Evolutionary conservation across 495 filamentous ascomycete genomes (phyloP).

Genomic region (Penicillium fimorum): DNA sequence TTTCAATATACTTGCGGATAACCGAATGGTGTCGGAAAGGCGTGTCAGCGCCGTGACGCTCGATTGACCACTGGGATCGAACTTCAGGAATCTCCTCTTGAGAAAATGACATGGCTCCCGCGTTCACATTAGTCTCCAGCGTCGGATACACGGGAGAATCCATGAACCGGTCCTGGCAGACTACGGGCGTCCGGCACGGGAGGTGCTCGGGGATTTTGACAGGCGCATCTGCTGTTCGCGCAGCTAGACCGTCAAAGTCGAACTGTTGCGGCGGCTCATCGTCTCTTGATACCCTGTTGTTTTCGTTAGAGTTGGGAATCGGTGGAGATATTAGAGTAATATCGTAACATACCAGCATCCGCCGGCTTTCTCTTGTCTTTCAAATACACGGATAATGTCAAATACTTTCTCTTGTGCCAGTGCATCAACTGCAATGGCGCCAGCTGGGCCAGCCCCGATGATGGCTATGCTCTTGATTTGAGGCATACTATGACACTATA

Average conservation of each 20-base stretch:
- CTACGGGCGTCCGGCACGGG: slow-evolving; percentile 44
- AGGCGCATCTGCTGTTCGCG: slow-evolving; percentile 49
- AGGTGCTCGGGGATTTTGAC: slow-evolving; percentile 45
- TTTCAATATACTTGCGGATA: slow-evolving; percentile 41
- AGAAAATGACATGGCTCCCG: slow-evolving; percentile 41
- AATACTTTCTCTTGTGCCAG: slow-evolving; percentile 55
- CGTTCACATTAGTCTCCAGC: slow-evolving; percentile 44
- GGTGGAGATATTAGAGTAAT: slow-evolving; percentile 10
- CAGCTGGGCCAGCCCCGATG: slow-evolving; percentile 58
- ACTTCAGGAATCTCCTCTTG: slow-evolving; percentile 36
- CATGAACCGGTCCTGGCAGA: slow-evolving; percentile 45
- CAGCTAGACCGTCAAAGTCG: slow-evolving; percentile 42
- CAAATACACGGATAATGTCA: slow-evolving; percentile 57
- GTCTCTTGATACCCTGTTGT: slow-evolving; percentile 45
- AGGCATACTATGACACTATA: slow-evolving; percentile 14
- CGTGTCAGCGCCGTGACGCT: slow-evolving; percentile 35
- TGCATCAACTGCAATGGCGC: slow-evolving; percentile 58
- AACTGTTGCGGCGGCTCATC: slow-evolving; percentile 29
- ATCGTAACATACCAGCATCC: slow-evolving; percentile 53
- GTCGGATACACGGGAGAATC: slow-evolving; percentile 44
- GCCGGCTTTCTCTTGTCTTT: slow-evolving; percentile 55
- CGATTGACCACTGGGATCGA: slow-evolving; percentile 37
- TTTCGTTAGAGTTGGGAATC: not conserved
- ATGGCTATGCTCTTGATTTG: slow-evolving; percentile 53
- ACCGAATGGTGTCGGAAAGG: slow-evolving; percentile 41